Conservation (phyloP, 208 protist species). For the Acanthamoeba lenticulata region DNA sequence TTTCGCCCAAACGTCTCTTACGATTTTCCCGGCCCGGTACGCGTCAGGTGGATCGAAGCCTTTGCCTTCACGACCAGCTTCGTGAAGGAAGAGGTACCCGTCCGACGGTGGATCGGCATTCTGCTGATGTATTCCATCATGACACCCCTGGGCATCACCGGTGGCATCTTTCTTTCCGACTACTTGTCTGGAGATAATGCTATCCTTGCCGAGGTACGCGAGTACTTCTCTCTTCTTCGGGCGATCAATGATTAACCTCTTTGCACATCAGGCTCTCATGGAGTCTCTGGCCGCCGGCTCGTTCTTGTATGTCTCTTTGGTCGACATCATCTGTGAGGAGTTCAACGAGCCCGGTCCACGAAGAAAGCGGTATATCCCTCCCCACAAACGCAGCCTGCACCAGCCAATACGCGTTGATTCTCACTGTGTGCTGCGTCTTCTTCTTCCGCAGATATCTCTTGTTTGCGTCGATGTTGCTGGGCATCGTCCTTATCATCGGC, state of each 20-base stretch:
- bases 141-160: conserved; percentile 43
- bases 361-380: background rate
- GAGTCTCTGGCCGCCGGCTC: conserved; percentile 56
- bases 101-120: conserved; percentile 33
- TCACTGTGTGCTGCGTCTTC: background rate
- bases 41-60: conserved; percentile 64
- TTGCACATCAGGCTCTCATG: background rate
- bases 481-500: background rate
- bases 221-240: background rate
- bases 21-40: no score
- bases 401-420: no score
- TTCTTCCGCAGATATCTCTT: background rate
- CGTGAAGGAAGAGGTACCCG: conserved; percentile 33
- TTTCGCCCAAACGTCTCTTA: no score
- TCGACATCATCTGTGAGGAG: conserved; percentile 58
- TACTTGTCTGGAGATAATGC: conserved; percentile 16
- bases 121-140: conserved; percentile 40
- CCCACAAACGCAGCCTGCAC: no score
- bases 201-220: conserved; percentile 44
- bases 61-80: conserved; percentile 66
- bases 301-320: conserved; percentile 49
- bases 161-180: conserved; percentile 30
- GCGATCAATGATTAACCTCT: background rate
- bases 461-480: conserved; percentile 42
- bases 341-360: background rate